Evolutionary conservation across 1,139 yeast species (phyloP).

Genomic region (Geotrichum fermentans): DNA sequence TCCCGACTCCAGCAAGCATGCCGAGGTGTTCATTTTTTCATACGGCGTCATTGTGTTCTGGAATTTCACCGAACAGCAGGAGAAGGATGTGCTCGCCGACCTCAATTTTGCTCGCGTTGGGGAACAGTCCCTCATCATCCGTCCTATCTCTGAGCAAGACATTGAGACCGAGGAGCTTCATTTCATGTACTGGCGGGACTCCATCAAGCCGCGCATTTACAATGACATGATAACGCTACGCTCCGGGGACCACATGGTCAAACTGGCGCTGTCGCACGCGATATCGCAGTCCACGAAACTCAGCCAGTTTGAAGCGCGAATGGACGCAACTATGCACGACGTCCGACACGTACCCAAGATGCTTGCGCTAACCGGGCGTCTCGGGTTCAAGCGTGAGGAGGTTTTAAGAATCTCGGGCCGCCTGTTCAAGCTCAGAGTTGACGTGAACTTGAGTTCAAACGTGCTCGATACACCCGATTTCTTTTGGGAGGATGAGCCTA

Average conservation of each 20-base stretch:
- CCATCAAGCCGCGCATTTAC: constrained; percentile 81
- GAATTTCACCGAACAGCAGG: constrained; percentile 91
- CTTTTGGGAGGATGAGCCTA: constrained; percentile 96
- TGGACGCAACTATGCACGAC: constrained; percentile 77
- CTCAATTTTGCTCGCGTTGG: constrained; percentile 60
- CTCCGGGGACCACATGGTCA: constrained; percentile 87
- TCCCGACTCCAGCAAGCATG: constrained; percentile 63
- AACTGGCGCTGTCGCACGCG: constrained; percentile 90
- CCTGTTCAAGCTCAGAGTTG: constrained; percentile 82
- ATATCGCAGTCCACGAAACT: constrained; percentile 93
- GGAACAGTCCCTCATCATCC: constrained; percentile 46
- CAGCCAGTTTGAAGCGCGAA: constrained; percentile 84
- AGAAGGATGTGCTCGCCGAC: constrained; percentile 88
- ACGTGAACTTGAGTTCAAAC: constrained; percentile 84
- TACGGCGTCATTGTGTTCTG: constrained; percentile 96
- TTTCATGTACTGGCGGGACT: constrained; percentile 78
- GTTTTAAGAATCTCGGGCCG: constrained; percentile 83
- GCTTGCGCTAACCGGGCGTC: constrained; percentile 80
- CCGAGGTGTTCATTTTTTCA: constrained; percentile 82
- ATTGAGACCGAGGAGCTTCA: constrained; percentile 94
- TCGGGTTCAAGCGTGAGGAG: constrained; percentile 75
- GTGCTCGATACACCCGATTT: constrained; percentile 93
- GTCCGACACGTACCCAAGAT: constrained; percentile 85
- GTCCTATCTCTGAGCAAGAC: constrained; percentile 82
- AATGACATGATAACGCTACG: constrained; percentile 91